Percentiles rank a stretch among this genome's conserved stretches.
Evolutionary conservation across 495 filamentous ascomycete genomes (phyloP).

Genomic region (Parmelia sp.): DNA sequence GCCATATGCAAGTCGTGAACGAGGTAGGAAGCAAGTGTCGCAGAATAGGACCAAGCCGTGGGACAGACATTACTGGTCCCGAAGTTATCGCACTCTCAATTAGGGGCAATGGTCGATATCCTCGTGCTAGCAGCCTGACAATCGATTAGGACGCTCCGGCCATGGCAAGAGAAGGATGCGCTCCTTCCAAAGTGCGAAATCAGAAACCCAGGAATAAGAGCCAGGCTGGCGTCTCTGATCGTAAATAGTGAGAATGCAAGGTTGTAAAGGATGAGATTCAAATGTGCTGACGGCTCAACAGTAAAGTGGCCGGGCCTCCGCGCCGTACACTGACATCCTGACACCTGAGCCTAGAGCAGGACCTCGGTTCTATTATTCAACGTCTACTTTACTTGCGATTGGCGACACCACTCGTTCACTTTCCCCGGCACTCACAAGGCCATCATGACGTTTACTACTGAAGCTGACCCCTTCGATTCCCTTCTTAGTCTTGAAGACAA

Average conservation of each 20-base stretch:
- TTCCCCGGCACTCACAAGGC: neutral
- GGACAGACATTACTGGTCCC: neutral
- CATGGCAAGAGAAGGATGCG: conserved; percentile 9
- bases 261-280: neutral
- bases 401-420: neutral
- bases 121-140: neutral
- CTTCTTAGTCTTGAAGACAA: conserved; percentile 72
- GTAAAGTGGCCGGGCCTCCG: neutral
- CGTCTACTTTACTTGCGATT: neutral
- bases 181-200: neutral
- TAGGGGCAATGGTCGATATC: neutral
- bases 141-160: conserved; percentile 10
- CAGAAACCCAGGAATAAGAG: neutral
- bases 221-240: neutral
- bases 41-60: neutral
- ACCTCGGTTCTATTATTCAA: neutral
- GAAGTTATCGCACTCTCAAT: neutral
- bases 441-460: neutral
- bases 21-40: conserved; percentile 3
- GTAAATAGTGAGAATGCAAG: neutral
- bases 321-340: neutral
- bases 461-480: conserved; percentile 45
- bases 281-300: neutral
- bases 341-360: neutral
- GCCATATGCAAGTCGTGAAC: conserved; percentile 5